Percentiles rank a stretch among this genome's conserved stretches.
phyloP scores from a whole-genome alignment of 768 basidiomycete species.

The Boletus rufocinnamomeus region DNA sequence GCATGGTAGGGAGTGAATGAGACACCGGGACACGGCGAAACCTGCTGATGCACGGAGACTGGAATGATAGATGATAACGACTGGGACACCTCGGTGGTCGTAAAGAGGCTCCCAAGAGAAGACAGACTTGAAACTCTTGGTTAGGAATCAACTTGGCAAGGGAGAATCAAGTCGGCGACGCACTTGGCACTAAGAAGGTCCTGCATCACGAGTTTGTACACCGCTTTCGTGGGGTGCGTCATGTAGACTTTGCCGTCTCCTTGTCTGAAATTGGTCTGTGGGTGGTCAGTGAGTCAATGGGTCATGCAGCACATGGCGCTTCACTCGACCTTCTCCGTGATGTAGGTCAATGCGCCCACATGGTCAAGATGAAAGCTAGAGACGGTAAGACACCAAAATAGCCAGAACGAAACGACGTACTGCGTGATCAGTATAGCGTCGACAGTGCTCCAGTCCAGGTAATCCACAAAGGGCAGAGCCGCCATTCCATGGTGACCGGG shows the following conservation, averaged over 20 bases:
- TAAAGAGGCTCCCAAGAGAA: conserved; percentile 72
- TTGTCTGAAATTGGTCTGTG: conserved; percentile 94
- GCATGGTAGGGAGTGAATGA: conserved; percentile 96
- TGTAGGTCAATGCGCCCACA: conserved; percentile 92
- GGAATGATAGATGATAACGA: conserved; percentile 82
- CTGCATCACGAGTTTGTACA: conserved; percentile 98
- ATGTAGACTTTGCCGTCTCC: conserved; percentile 98
- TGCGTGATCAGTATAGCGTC: conserved; percentile 94
- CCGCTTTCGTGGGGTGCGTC: conserved; percentile 97
- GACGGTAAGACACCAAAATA: background rate
- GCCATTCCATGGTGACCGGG: conserved; percentile 93
- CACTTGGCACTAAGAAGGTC: conserved; percentile 93
- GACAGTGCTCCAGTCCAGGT: conserved; percentile 95
- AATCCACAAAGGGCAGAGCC: conserved; percentile 91
- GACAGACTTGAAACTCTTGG: conserved; percentile 44
- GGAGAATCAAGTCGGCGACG: conserved; percentile 22
- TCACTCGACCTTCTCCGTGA: conserved; percentile 84
- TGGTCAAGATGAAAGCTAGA: conserved; percentile 94
- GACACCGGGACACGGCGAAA: conserved; percentile 86
- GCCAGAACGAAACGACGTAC: conserved; percentile 48
- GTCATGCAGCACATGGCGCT: background rate
- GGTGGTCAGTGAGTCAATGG: background rate
- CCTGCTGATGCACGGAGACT: conserved; percentile 86
- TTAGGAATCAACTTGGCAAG: conserved; percentile 4
- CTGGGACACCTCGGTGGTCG: conserved; percentile 73